A percentile compares a stretch with the other conserved stretches of the same genome.
phyloP scores from a whole-genome alignment of 2,329 filamentous ascomycete species.

The Pseudogymnoascus verrucosus region DNA sequence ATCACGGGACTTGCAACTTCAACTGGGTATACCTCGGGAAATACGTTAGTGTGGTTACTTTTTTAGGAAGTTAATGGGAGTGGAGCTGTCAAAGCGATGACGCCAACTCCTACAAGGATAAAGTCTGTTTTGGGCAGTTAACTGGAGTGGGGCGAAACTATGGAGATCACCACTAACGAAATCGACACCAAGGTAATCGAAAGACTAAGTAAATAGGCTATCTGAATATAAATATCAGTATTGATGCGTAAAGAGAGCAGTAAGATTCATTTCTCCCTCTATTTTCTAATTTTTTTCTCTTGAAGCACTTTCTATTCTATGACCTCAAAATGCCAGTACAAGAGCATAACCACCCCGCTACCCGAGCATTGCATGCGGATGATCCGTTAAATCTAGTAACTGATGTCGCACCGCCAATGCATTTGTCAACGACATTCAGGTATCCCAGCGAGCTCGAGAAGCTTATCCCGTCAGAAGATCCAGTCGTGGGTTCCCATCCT shows the following conservation, averaged over 20 bases:
- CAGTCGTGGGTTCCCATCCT: conserved; percentile 41
- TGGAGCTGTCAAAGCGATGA: background rate
- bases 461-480: conserved; percentile 46
- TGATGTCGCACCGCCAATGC: conserved; percentile 81
- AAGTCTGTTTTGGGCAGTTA: background rate
- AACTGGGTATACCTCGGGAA: background rate
- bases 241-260: background rate
- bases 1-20: background rate
- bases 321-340: background rate
- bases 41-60: background rate
- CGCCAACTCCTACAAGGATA: background rate
- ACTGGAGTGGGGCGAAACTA: background rate
- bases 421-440: conserved; percentile 89
- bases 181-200: background rate
- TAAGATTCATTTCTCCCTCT: background rate
- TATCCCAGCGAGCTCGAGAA: conserved; percentile 65
- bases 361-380: conserved; percentile 59
- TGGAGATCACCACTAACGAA: background rate
- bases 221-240: background rate
- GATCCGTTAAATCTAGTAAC: conserved; percentile 64
- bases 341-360: background rate
- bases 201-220: background rate
- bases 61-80: background rate
- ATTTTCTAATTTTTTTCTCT: background rate
- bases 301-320: background rate